Base-by-base conservation (phyloP, 2,329 filamentous ascomycete species). In the Ilyonectria destructans region DNA sequence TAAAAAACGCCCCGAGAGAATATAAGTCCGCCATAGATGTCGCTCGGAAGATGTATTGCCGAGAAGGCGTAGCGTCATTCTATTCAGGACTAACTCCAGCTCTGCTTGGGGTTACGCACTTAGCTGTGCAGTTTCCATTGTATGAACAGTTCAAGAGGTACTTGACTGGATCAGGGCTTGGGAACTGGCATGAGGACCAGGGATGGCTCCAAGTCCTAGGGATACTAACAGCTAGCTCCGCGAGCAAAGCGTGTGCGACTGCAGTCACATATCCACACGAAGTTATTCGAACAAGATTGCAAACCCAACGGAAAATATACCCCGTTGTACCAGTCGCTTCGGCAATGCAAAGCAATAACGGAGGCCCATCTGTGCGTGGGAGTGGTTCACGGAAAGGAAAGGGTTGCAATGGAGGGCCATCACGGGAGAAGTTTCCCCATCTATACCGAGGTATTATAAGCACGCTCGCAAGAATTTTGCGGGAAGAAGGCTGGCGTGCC, bases 241-340 rank as follows among this genome's bases (percentile, higher is more conserved):
- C 48, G 26, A 52, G 48, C 48, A 52, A 52, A 52, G 48, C 48
- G 21, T 52, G 48, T 52, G 48, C 48, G 26, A 52, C 26, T 52
- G 17, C 15, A n/a, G 48, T 26, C 26, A 52, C 48, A 52, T 52
- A 52, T 52, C 48, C 48, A 31, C 48, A 52, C 21, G 26, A 52
- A 29, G 48, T 52, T 52, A 29, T 52, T 52, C 48, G 48, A 52
- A 52, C 48, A 52, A 52, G 48, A 52, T 29, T 52, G 23, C 48
- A 52, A 52, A 52, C 48, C 21, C 48, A 52, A 52, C 48, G 29
- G 48, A 52, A 52, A 52, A 52, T 52, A 52, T 52, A 31, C 26
- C 48, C 26, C 17, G 3, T 31, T 29, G 48, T 26, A 31, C 48
- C 15, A 52, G 48, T 52, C 12, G 48, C 26, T 29, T 26, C 23